Conservation (phyloP, 1,284 basidiomycete genomes). For the Athelia psychrophila region DNA sequence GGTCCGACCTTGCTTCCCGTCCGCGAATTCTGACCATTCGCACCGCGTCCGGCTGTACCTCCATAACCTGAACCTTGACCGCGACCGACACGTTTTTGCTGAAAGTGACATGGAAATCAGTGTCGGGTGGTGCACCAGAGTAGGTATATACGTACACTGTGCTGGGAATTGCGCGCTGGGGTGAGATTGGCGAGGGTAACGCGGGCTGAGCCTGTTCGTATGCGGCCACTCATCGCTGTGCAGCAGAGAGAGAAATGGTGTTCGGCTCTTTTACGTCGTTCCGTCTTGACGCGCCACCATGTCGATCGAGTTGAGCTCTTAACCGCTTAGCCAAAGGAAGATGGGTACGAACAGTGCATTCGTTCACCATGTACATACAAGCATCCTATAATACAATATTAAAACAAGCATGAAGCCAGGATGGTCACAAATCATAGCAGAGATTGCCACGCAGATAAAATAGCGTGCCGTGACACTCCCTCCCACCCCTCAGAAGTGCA, state of each 20-base stretch:
- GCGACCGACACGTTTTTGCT: conserved; percentile 94
- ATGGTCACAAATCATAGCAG: conserved; percentile 40
- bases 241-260: too few species aligned
- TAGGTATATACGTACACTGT: conserved; percentile 41
- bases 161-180: conserved; percentile 60
- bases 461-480: conserved; percentile 48
- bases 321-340: too few species aligned
- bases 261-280: too few species aligned
- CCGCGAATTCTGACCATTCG: conserved; percentile 95
- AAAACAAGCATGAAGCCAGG: too few species aligned
- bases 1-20: conserved; percentile 77
- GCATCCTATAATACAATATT: too few species aligned
- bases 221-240: not conserved
- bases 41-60: conserved; percentile 89
- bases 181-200: conserved; percentile 61
- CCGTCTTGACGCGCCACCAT: too few species aligned
- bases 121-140: conserved; percentile 2
- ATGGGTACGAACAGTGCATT: too few species aligned
- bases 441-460: conserved; percentile 48
- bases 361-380: too few species aligned
- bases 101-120: conserved; percentile 7
- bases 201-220: conserved; percentile 21
- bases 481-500: conserved; percentile 36
- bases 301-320: too few species aligned
- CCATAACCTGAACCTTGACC: conserved; percentile 91